Evolutionary conservation across 495 filamentous ascomycete species (phyloP), one percentile per base, ranked within the genome.

Genomic region (Penicillium paradoxum): DNA sequence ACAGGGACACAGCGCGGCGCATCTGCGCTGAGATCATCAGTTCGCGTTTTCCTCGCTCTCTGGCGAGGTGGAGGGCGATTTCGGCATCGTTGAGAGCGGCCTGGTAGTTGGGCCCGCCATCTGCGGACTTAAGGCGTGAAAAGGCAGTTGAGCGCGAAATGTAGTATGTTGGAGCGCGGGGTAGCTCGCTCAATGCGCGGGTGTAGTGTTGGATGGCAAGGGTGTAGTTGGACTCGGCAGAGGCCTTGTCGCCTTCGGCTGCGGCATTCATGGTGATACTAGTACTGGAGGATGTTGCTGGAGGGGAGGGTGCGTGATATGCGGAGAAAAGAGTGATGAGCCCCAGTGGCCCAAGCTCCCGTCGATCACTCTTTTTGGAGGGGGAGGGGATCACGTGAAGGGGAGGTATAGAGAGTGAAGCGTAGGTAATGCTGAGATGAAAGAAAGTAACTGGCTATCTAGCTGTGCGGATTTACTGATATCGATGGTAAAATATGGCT

Each of bases 111-210:
- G 80, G 70, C 6, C 71, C 71, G 13, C 73, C 73, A 34, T 75
- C 63, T 43, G 59, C 64, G 37, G 77, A 70, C 47, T 75, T 76
- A 0, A 82, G 70, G 49, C 91, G 86, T 8, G 89, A 80, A 62
- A 89, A 86, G 24, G 91, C 90, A 10, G 84, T 91, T 2, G 90
- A 88, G 22, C 95, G 89, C 65, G 93, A 86, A 54, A 96, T 82
- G 55, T 93, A 87, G 80, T 95, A 97, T 52, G 81, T 67, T 5
- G 89, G 87, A 7, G 90, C 86, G 29, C 78, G 81, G 10, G 88
- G 84, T 6, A 78, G 76, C 30, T 71, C 66, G 24, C 74, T 58
- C 5, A 98, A 72, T n/a, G 91, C 93, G 41, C 77, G 72, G n/a
- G 91, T 88, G 56, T 89, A 89, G 57, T 86, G 75, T 7, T 70